A percentile compares a stretch with the other conserved stretches of the same genome.
Evolutionary conservation across 2,329 filamentous ascomycete genomes (phyloP).

Genomic region (Beauveria sp.): DNA sequence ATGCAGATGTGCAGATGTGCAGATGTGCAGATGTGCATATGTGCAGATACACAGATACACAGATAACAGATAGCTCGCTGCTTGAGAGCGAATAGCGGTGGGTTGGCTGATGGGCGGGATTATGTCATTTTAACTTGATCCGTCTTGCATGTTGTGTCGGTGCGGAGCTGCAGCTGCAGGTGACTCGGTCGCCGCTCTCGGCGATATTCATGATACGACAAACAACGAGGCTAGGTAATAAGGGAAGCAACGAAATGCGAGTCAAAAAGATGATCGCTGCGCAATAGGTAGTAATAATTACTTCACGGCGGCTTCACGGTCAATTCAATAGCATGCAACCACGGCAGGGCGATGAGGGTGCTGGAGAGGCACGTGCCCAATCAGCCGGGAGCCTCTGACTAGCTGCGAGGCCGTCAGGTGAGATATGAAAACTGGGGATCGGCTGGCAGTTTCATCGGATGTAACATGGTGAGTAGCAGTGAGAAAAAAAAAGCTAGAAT

Average conservation of each 20-base stretch:
- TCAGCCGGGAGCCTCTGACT: neutral
- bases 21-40: neutral
- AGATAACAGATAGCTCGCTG: neutral
- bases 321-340: neutral
- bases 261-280: neutral
- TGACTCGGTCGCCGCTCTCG: neutral
- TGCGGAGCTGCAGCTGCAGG: neutral
- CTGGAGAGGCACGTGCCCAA: constrained; percentile 1
- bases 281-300: neutral
- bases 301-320: neutral
- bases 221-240: neutral
- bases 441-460: neutral
- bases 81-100: neutral
- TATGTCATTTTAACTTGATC: too few relatives aligned
- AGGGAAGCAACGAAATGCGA: neutral
- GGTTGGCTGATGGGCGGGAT: neutral
- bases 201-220: neutral
- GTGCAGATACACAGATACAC: neutral
- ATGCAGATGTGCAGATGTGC: neutral
- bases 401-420: constrained; percentile 1
- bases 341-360: neutral
- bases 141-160: too few relatives aligned
- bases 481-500: neutral
- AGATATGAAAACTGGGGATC: neutral
- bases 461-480: neutral